Evolutionary conservation across 805 yeast genomes (phyloP).

Genomic region (Pichia exigua): DNA sequence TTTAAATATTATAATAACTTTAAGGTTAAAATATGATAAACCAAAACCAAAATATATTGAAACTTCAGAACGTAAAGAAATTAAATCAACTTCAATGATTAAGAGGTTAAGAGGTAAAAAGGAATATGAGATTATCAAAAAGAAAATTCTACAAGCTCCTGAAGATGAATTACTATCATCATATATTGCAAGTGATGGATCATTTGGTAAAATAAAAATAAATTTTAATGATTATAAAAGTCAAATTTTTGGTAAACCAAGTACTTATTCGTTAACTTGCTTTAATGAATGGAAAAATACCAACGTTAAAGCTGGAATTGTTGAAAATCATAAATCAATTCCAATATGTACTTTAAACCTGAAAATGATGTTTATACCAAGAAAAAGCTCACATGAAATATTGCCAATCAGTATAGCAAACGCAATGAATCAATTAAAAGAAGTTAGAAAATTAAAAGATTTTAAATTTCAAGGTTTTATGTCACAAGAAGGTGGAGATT

Average conservation of each 20-base stretch:
- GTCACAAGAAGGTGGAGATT: constrained; percentile 90
- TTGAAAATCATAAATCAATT: constrained; percentile 40
- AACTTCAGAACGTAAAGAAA: constrained; percentile 42
- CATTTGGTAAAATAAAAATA: constrained; percentile 74
- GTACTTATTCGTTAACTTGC: constrained; percentile 49
- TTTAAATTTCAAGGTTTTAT: constrained; percentile 55
- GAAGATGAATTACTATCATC: constrained; percentile 51
- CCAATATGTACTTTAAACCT: constrained; percentile 60
- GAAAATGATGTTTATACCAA: constrained; percentile 62
- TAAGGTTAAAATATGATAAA: constrained; percentile 56
- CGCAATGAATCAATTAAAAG: constrained; percentile 36
- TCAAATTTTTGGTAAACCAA: constrained; percentile 45
- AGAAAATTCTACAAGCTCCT: constrained; percentile 42
- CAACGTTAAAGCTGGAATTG: constrained; percentile 21
- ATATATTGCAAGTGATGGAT: constrained; percentile 75
- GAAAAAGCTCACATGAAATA: constrained; percentile 49
- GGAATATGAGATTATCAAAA: constrained; percentile 41
- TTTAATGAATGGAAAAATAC: constrained; percentile 74
- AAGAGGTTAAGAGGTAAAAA: constrained; percentile 31
- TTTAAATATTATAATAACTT: constrained; percentile 60
- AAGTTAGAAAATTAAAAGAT: constrained; percentile 24
- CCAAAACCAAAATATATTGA: constrained; percentile 47
- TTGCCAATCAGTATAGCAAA: constrained; percentile 63
- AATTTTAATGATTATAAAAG: constrained; percentile 51
- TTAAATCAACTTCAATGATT: constrained; percentile 25